phyloP scores from a whole-genome alignment of 805 yeast species.

The Blastobotrys parvus region DNA sequence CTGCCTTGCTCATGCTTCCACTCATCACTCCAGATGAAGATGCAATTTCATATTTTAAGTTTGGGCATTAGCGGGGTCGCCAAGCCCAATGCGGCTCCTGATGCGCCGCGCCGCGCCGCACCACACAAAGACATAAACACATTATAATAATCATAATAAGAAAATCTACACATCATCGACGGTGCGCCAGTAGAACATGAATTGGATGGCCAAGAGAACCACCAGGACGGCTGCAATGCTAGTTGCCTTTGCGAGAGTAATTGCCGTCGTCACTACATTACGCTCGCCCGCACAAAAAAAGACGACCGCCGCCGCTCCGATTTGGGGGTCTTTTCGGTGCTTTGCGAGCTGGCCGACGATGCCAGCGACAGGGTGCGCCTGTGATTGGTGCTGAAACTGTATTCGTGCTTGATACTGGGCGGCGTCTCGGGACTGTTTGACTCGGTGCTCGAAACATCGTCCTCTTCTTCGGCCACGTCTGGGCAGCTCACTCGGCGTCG shows the following conservation, averaged over 20 bases:
- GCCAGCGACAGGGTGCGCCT: neutral
- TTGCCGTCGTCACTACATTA: slow-evolving; percentile 5
- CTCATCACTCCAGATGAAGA: no score
- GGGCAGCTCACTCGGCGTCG: neutral
- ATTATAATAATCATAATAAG: no score
- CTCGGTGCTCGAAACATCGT: neutral
- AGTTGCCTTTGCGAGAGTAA: slow-evolving; percentile 5
- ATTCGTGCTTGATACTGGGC: neutral
- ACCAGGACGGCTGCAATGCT: neutral
- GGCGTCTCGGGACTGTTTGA: neutral
- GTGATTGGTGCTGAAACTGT: neutral
- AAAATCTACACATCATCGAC: neutral
- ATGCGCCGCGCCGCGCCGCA: no score
- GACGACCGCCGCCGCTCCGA: neutral
- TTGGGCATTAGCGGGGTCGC: no score
- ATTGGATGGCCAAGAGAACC: neutral
- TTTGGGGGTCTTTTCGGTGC: neutral
- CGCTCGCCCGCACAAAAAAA: slow-evolving; percentile 10
- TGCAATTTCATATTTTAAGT: no score
- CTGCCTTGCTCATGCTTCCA: no score
- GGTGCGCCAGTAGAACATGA: neutral
- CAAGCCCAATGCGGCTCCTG: no score
- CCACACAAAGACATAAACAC: no score
- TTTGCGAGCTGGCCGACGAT: neutral
- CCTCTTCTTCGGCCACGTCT: neutral